These are phyloP conservation scores for Trichoderma lentiforme DNA, from an alignment of 2,329 filamentous ascomycete genomes.

Conservation along the genomic window DNA sequence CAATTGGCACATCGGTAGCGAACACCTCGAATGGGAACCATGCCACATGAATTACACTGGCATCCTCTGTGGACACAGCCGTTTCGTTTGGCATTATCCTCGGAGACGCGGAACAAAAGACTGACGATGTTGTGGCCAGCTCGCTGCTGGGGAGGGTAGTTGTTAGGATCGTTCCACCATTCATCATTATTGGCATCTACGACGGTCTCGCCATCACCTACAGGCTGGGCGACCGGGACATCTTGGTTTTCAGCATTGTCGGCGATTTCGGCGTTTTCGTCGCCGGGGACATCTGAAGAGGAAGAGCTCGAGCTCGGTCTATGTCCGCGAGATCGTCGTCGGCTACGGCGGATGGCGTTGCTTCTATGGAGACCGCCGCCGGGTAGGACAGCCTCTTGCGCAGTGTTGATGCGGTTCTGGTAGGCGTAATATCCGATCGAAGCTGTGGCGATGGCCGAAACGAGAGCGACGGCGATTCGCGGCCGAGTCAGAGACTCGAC, in stretches of 20 bases:
- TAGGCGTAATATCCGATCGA: slow-evolving; percentile 60
- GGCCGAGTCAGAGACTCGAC: slow-evolving; percentile 54
- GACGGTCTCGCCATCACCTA: slow-evolving; percentile 38
- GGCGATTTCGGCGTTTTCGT: slow-evolving; percentile 40
- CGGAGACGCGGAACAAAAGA: slow-evolving; percentile 85
- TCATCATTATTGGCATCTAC: slow-evolving; percentile 45
- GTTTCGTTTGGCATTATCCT: slow-evolving; percentile 84
- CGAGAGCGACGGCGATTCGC: slow-evolving; percentile 52
- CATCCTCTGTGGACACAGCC: slow-evolving; percentile 91
- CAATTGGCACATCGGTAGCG: slow-evolving; percentile 95
- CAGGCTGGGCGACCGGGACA: slow-evolving; percentile 27
- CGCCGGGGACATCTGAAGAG: slow-evolving; percentile 39
- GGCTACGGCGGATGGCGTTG: slow-evolving; percentile 60
- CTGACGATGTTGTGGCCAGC: slow-evolving; percentile 78
- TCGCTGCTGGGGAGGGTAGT: slow-evolving; percentile 42
- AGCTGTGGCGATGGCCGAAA: slow-evolving; percentile 54
- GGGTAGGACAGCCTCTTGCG: slow-evolving; percentile 23
- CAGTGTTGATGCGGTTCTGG: slow-evolving; percentile 30
- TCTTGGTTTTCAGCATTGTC: slow-evolving; percentile 24
- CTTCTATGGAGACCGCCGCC: slow-evolving; percentile 56
- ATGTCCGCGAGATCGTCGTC: slow-evolving; percentile 35
- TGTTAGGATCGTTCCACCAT: slow-evolving; percentile 49
- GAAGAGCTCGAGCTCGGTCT: slow-evolving; percentile 42
- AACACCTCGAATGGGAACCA: slow-evolving; percentile 84
- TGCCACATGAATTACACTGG: slow-evolving; percentile 84